Evolutionary conservation across 2,329 filamentous ascomycete species (phyloP).

Genomic region (Penicillium sp.): DNA sequence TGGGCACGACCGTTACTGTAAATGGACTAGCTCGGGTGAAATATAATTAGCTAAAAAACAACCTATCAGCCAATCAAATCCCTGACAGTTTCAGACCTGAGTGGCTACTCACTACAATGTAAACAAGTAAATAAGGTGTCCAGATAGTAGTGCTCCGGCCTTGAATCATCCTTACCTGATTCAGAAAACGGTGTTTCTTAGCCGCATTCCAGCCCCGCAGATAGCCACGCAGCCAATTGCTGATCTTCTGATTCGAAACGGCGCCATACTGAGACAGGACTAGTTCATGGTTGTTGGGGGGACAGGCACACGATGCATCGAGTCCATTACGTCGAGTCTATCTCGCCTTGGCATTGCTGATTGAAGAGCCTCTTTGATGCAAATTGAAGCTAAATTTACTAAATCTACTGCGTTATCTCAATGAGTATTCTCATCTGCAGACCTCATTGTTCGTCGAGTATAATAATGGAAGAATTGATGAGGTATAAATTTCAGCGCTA

Average conservation of each 20-base stretch:
- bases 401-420: neutral
- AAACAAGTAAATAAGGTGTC: no score
- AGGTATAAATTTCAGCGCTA: neutral
- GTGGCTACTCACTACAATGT: no score
- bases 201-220: constrained; percentile 9
- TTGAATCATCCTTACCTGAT: constrained; percentile 2
- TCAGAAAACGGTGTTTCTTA: constrained; percentile 15
- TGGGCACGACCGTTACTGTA: no score
- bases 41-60: no score
- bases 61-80: no score
- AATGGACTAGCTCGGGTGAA: no score
- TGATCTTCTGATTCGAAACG: neutral
- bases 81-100: no score
- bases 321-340: neutral
- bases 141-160: no score
- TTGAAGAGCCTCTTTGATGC: neutral
- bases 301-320: neutral
- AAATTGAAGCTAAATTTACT: neutral
- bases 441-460: neutral
- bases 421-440: neutral
- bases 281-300: neutral
- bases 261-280: neutral
- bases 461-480: neutral
- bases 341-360: neutral
- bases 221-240: neutral